Evolutionary conservation across 2,329 filamentous ascomycete species (phyloP), one percentile per base, ranked within the genome.

Genomic region (Penicillium frequentans): DNA sequence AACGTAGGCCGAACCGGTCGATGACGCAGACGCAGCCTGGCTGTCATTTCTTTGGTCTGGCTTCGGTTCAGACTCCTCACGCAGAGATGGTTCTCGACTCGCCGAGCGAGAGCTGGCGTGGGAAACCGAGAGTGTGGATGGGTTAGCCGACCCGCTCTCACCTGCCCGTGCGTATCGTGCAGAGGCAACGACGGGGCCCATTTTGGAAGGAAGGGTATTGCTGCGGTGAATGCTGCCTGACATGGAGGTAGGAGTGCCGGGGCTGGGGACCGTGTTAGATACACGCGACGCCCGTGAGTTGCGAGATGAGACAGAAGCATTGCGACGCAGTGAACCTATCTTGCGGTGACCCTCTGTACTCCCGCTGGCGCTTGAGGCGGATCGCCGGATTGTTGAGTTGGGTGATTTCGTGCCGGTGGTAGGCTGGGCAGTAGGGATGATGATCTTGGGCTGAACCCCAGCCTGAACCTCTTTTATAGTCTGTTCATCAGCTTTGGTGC

Each of bases 401-500:
- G 52, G 44, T 26, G 73, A 79, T 70, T 49, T 55, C 11, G 35
- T 37, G 19, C 13, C 43, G 10, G 14, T 26, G n/a, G 23, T 37
- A 19, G 52, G 44, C 33, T 54, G 52, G n/a, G 21, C 9, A 14
- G 14, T 11, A 19, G 45, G 24, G 16, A 24, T 29, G 13, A 48
- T n/a, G 7, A 49, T 24, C 14, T 42, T 48, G 21, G 70, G 63
- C 65, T 72, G 77, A 75, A 65, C 73, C 3, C 89, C 89, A 55
- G 90, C 90, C 69, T 93, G 87, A 37, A 87, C 81, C 59, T 87
- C 85, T 67, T 85, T 84, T 49, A 86, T 81, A 8, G 85, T 87
- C 59, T 86, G 87, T 70, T 96, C 91, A 70, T 97, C 93, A n/a
- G 93, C 90, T n/a, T 87, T 93, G n/a, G 93, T 97, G 45, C 95